phyloP scores from a whole-genome alignment of 768 basidiomycete genomes.

The Tulasnella sp. region DNA sequence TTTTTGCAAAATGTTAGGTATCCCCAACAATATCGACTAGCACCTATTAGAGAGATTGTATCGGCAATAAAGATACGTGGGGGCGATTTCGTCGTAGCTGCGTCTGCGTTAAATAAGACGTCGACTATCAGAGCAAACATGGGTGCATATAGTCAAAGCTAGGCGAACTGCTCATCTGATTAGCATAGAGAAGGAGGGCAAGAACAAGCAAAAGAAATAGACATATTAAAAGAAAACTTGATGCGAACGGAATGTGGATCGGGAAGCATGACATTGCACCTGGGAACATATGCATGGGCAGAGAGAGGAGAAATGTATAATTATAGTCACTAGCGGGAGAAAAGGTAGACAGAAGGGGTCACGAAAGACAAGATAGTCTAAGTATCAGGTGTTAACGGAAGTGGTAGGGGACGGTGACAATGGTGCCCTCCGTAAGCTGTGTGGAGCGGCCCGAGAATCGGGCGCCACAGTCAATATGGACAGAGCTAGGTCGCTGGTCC shows the following conservation, averaged over 20 bases:
- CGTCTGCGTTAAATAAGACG: neutral
- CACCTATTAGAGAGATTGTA: no score
- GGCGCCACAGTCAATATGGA: constrained; percentile 2
- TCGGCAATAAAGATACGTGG: no score
- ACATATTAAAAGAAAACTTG: neutral
- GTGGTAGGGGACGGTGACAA: neutral
- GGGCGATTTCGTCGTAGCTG: no score
- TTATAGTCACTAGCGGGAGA: neutral
- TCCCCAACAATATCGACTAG: constrained; percentile 65
- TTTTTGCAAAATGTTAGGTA: constrained; percentile 71
- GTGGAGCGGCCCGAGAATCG: neutral
- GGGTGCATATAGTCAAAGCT: constrained; percentile 49
- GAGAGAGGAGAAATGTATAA: neutral
- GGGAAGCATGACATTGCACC: neutral
- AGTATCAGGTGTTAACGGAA: neutral
- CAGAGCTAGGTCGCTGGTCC: neutral
- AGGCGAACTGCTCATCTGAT: neutral
- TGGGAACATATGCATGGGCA: neutral
- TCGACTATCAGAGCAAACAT: neutral
- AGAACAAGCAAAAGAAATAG: neutral
- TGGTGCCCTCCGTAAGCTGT: neutral
- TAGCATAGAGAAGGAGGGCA: neutral
- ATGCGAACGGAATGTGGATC: neutral
- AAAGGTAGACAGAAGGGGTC: neutral
- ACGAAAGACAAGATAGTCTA: neutral